Evolutionary conservation across 2,329 filamentous ascomycete genomes (phyloP), one percentile per base, ranked within the genome.

Genomic region (Cadophora luteo-olivacea): DNA sequence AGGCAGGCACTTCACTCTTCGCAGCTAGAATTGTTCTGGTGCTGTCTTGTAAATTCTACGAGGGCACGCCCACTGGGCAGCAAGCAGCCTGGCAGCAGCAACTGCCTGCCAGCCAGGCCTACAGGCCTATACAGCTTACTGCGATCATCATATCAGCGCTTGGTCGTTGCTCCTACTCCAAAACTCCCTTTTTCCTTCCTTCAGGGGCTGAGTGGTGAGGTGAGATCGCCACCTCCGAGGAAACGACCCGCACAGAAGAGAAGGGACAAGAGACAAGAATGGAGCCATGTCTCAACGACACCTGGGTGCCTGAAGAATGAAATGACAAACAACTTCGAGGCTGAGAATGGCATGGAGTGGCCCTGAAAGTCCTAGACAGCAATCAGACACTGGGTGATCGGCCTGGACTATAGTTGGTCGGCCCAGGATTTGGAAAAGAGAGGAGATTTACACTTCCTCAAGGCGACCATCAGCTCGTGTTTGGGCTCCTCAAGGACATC

Each of bases 11-110:
- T 14, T 52, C 49, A 52, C 51, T 32, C 25, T 14, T 48, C 45
- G 19, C 45, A 32, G 32, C 32, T 58, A 58, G 55, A 38, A 58
- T n/a, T 60, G 33, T 41, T 60, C 55, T 41, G 32, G 32, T 38
- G 32, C 29, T 58, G 55, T 60, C 55, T 60, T 60, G 32, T 45
- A 38, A 38, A 60, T 16, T 38, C 54, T 60, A 41, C 36, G 55
- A 60, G n/a, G 4, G 36, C 36, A 60, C 8, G 32, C 51, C 25
- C 14, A 14, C 49, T 11, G 4, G 33, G 33, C 33, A 36, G 33
- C 33, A 12, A 41, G n/a, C n/a, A n/a, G n/a, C n/a, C n/a, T n/a
- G n/a, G n/a, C n/a, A n/a, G n/a, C n/a, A n/a, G n/a, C n/a, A n/a
- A n/a, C 49, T 29, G 9, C 49, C 19, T n/a, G 52, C 32, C 54